A percentile compares a stretch with the other conserved stretches of the same genome.
Evolutionary conservation across 2,329 filamentous ascomycete genomes (phyloP).

Genomic region (Ceratocystis harringtonii): DNA sequence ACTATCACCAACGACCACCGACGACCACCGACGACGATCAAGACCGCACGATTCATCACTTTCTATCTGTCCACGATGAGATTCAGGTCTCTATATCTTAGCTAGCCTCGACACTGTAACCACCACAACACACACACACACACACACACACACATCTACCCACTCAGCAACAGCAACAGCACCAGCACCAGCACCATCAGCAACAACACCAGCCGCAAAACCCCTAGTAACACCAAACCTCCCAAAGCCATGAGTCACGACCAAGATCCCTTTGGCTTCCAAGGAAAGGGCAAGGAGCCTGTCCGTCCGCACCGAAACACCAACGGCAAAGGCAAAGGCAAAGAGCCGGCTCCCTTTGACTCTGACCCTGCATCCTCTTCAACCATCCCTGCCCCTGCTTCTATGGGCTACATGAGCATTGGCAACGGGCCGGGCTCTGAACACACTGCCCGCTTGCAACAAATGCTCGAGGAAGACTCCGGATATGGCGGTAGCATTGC

Average conservation of each 20-base stretch:
- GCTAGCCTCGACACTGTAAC: no score
- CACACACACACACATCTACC: no score
- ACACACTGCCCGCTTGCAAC: constrained; percentile 65
- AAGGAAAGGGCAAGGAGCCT: constrained; percentile 8
- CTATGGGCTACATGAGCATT: constrained; percentile 64
- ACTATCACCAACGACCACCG: no score
- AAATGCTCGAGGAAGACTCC: constrained; percentile 72
- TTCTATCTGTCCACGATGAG: no score
- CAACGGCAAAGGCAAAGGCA: constrained; percentile 44
- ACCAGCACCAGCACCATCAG: no score
- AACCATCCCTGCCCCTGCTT: constrained; percentile 19
- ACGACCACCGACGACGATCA: no score
- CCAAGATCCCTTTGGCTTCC: constrained; percentile 1
- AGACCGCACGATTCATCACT: no score
- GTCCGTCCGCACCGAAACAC: constrained; percentile 17
- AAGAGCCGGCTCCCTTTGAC: constrained; percentile 25
- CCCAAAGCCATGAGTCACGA: constrained; percentile 6
- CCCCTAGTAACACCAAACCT: no score
- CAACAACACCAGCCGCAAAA: no score
- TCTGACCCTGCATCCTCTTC: constrained; percentile 20
- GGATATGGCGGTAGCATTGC: constrained; percentile 75
- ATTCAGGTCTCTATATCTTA: no score
- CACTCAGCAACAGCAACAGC: no score
- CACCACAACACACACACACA: no score
- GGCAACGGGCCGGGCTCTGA: constrained; percentile 62